Evolutionary conservation across 1,139 yeast genomes (phyloP).

Genomic region (Nematodospora anomalae): DNA sequence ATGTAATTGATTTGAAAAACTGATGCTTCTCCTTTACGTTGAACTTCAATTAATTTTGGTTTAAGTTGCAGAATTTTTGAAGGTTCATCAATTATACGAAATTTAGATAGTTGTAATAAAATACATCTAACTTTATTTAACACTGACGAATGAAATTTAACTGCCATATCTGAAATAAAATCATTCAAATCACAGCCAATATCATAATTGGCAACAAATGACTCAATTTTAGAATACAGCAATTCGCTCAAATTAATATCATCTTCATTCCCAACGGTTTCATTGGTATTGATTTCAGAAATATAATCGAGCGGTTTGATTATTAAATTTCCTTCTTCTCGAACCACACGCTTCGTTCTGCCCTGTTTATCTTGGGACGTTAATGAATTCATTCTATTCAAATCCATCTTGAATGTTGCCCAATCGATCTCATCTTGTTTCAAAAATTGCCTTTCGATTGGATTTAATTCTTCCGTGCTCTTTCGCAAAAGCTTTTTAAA

Average conservation of each 20-base stretch:
- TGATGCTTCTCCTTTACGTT: constrained; percentile 46
- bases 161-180: constrained; percentile 45
- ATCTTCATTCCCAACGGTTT: constrained; percentile 28
- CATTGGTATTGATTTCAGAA: constrained; percentile 50
- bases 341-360: constrained; percentile 68
- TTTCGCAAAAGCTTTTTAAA: constrained; percentile 52
- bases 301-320: constrained; percentile 69
- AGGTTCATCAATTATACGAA: constrained; percentile 39
- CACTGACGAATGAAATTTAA: constrained; percentile 38
- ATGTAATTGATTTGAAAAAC: constrained; percentile 76
- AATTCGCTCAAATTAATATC: constrained; percentile 20
- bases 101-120: constrained; percentile 41
- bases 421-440: constrained; percentile 39
- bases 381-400: constrained; percentile 75
- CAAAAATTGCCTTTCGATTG: constrained; percentile 37
- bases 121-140: constrained; percentile 41
- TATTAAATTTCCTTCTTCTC: constrained; percentile 61
- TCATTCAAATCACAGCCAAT: constrained; percentile 40
- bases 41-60: constrained; percentile 42
- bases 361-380: constrained; percentile 67
- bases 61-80: constrained; percentile 40
- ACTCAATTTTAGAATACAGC: constrained; percentile 27
- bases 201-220: constrained; percentile 34
- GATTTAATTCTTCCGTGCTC: constrained; percentile 29
- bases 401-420: constrained; percentile 49